phyloP scores from a whole-genome alignment of 345 rosid species.

The Firmiana major region DNA sequence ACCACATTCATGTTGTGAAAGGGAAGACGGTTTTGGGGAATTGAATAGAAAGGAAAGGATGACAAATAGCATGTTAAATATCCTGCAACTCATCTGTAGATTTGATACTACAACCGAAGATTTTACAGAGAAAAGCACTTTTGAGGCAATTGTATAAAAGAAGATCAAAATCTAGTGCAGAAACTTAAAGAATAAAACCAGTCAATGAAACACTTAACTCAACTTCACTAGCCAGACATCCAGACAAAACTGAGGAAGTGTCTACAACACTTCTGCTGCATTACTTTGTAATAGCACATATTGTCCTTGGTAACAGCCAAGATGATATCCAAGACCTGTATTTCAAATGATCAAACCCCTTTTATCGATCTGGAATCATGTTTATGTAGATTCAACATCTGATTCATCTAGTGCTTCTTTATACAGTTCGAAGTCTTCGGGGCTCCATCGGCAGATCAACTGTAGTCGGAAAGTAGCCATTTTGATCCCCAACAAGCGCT shows the following conservation, averaged over 20 bases:
- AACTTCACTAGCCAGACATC: not conserved
- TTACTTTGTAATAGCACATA: not conserved
- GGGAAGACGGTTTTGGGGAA: too few species aligned
- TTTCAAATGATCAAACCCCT: not conserved
- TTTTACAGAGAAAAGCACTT: not conserved
- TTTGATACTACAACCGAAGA: not conserved
- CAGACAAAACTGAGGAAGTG: not conserved
- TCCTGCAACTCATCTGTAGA: not conserved
- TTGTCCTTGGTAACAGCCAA: not conserved
- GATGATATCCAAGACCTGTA: not conserved
- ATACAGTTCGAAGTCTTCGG: constrained; percentile 71
- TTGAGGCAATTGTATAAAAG: not conserved
- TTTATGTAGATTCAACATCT: constrained; percentile 71
- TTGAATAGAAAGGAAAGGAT: not conserved
- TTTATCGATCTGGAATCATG: not conserved
- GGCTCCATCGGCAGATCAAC: constrained; percentile 77
- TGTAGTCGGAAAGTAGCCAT: constrained; percentile 87
- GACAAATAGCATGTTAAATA: not conserved
- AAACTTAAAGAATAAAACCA: not conserved
- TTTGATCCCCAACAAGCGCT: constrained; percentile 87
- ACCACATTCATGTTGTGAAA: too few species aligned
- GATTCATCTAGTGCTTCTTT: constrained; percentile 60
- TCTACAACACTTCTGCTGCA: not conserved
- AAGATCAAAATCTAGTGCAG: not conserved
- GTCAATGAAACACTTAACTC: not conserved